Evolutionary conservation across 2,329 filamentous ascomycete species (phyloP).

Genomic region (Exophiala spinifera): DNA sequence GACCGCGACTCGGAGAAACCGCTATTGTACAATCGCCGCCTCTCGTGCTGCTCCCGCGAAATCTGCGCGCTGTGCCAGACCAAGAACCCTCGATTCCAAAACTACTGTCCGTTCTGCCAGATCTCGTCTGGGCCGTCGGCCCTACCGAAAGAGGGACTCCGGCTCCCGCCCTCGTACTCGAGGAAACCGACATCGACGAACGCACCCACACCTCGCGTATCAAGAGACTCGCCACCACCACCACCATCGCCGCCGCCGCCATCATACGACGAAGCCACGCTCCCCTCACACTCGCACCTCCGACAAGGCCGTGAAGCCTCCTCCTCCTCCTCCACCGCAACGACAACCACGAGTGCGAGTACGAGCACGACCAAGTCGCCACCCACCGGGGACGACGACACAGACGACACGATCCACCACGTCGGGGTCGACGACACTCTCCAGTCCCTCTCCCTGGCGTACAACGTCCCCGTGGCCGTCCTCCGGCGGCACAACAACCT

Average conservation of each 20-base stretch:
- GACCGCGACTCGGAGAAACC: conserved; percentile 60
- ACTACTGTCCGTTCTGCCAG: conserved; percentile 73
- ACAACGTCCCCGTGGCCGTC: conserved; percentile 62
- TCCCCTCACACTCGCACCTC: too few species aligned
- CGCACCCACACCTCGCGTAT: too few species aligned
- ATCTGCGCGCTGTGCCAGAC: conserved; percentile 70
- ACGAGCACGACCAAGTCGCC: neutral
- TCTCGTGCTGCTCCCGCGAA: conserved; percentile 66
- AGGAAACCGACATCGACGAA: conserved; percentile 3
- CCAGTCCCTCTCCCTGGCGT: conserved; percentile 66
- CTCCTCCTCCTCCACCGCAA: too few species aligned
- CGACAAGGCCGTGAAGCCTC: too few species aligned
- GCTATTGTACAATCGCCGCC: conserved; percentile 56
- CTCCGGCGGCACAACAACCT: conserved; percentile 68
- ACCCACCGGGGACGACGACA: conserved; percentile 13
- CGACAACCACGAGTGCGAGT: too few species aligned
- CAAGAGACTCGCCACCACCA: conserved; percentile 8
- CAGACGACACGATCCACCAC: conserved; percentile 67
- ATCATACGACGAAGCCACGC: conserved; percentile 16
- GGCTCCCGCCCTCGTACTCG: conserved; percentile 36
- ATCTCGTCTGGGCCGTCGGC: conserved; percentile 60
- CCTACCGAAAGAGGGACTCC: conserved; percentile 59
- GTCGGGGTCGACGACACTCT: conserved; percentile 69
- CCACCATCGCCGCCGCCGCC: conserved; percentile 16
- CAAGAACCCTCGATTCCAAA: conserved; percentile 64